Conservation (phyloP, 805 yeast species). For the Saitoella complicata region DNA sequence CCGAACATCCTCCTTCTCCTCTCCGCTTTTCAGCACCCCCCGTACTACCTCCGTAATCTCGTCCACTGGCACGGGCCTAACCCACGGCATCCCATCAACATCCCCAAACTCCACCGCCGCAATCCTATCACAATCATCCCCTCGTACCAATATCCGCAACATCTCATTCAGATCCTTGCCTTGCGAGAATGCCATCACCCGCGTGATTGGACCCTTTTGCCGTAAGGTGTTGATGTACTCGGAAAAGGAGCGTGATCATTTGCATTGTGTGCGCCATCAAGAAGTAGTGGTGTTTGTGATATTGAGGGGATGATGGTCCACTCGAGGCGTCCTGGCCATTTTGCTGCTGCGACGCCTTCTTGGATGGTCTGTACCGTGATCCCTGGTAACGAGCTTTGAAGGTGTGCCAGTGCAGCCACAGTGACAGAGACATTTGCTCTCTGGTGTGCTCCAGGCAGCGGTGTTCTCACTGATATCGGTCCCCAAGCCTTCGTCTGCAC, state of each 20-base stretch:
- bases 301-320: slow-evolving; percentile 18
- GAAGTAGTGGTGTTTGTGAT: slow-evolving; percentile 37
- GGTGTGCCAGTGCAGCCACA: slow-evolving; percentile 25
- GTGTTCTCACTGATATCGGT: slow-evolving; percentile 25
- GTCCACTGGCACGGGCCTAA: slow-evolving; percentile 30
- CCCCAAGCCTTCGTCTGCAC: slow-evolving; percentile 18
- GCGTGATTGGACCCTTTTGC: slow-evolving; percentile 27
- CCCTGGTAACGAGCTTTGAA: too few species aligned
- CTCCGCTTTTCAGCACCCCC: slow-evolving; percentile 16
- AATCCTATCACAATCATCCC: slow-evolving; percentile 33
- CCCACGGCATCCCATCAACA: slow-evolving; percentile 94
- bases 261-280: slow-evolving; percentile 78
- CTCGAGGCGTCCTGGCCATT: slow-evolving; percentile 19
- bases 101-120: slow-evolving; percentile 45
- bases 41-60: slow-evolving; percentile 18
- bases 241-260: slow-evolving; percentile 57
- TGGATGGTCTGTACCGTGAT: too few species aligned
- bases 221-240: slow-evolving; percentile 28
- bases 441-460: slow-evolving; percentile 63
- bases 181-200: slow-evolving; percentile 57
- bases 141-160: slow-evolving; percentile 32
- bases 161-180: slow-evolving; percentile 48
- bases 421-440: slow-evolving; percentile 54
- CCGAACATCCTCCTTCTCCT: slow-evolving; percentile 17
- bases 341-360: too few species aligned